Percentiles rank a stretch among this genome's conserved stretches.
These are phyloP conservation scores for Lactifluus echinatus DNA, from an alignment of 768 basidiomycete genomes.

Conservation along the genomic window DNA sequence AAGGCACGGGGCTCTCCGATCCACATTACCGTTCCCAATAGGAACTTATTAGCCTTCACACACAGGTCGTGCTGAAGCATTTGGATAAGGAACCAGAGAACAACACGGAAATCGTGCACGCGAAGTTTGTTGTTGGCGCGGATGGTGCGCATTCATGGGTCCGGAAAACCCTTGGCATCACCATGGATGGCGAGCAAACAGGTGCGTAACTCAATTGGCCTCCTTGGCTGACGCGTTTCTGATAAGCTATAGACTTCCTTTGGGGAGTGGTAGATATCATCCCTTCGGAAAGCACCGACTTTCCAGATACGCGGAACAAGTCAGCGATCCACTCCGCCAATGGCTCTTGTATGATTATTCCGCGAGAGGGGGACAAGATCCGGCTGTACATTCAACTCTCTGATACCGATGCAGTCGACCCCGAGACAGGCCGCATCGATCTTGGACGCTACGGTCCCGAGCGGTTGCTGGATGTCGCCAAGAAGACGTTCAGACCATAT, in stretches of 20 bases:
- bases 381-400: slow-evolving; percentile 46
- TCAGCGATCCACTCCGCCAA: slow-evolving; percentile 42
- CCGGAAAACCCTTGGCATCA: slow-evolving; percentile 52
- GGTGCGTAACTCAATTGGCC: slow-evolving; percentile 21
- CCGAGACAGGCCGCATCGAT: slow-evolving; percentile 34
- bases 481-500: slow-evolving; percentile 35
- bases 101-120: slow-evolving; percentile 48
- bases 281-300: slow-evolving; percentile 36
- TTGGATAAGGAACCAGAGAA: slow-evolving; percentile 29
- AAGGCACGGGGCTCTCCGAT: slow-evolving; percentile 22
- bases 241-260: slow-evolving; percentile 43
- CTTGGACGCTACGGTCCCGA: slow-evolving; percentile 32
- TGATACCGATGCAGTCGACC: slow-evolving; percentile 31
- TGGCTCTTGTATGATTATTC: slow-evolving; percentile 44
- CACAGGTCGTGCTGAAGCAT: slow-evolving; percentile 39
- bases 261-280: slow-evolving; percentile 73
- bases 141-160: slow-evolving; percentile 87
- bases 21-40: too few relatives aligned
- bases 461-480: slow-evolving; percentile 36
- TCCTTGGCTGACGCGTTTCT: not conserved
- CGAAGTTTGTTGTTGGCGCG: slow-evolving; percentile 69
- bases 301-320: slow-evolving; percentile 45
- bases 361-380: slow-evolving; percentile 39
- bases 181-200: slow-evolving; percentile 70
- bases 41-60: slow-evolving; percentile 22